Conservation (phyloP, 2,329 filamentous ascomycete genomes). For the Didymella sp. region DNA sequence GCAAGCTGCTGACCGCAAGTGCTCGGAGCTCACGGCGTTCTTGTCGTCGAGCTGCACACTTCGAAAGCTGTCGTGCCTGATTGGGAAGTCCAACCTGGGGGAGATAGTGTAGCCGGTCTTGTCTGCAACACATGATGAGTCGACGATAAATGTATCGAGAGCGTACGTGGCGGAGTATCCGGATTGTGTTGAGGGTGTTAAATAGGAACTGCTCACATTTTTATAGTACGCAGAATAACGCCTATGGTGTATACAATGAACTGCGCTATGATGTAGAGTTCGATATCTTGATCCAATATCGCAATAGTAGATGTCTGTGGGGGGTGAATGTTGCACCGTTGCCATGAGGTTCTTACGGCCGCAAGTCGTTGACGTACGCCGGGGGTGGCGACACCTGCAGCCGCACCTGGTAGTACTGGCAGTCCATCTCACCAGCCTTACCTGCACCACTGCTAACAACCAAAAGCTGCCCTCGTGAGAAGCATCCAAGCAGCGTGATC, state of each 20-base stretch:
- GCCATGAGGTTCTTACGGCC: constrained; percentile 11
- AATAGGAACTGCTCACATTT: constrained; percentile 6
- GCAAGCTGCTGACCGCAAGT: neutral
- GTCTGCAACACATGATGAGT: constrained; percentile 17
- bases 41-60: constrained; percentile 9
- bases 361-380: constrained; percentile 19
- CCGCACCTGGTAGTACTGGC: too few species aligned
- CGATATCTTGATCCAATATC: neutral
- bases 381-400: constrained; percentile 8
- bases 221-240: neutral
- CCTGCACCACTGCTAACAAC: neutral
- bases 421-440: neutral
- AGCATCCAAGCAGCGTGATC: neutral
- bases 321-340: constrained; percentile 1
- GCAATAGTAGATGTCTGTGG: neutral
- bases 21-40: constrained; percentile 7
- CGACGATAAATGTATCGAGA: neutral
- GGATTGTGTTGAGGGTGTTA: neutral
- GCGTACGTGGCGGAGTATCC: neutral
- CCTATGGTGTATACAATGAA: neutral
- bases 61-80: neutral
- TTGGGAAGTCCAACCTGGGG: neutral
- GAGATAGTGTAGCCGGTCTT: neutral
- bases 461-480: neutral
- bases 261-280: neutral